Percentiles rank a stretch among this genome's conserved stretches.
These are phyloP conservation scores for Aspergillus niger DNA, from an alignment of 2,329 filamentous ascomycete genomes.

Conservation along the genomic window DNA sequence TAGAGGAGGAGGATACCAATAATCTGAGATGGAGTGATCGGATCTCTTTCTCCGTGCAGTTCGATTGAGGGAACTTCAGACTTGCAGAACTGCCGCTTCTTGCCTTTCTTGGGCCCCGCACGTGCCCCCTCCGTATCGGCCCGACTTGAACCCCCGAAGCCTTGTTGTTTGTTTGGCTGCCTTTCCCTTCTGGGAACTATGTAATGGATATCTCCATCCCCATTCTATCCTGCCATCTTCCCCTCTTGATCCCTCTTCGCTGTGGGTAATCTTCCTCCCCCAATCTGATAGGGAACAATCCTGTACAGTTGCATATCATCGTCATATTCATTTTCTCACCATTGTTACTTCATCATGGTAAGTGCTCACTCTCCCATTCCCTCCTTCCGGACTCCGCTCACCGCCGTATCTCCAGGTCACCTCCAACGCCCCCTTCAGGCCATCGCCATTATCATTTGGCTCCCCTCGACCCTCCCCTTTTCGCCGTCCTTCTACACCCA, in stretches of 20 bases:
- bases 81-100: neutral
- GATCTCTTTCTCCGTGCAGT: neutral
- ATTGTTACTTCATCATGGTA: slow-evolving; percentile 23
- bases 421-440: slow-evolving; percentile 66
- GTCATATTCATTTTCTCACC: neutral
- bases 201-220: neutral
- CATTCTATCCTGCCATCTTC: neutral
- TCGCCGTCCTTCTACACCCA: slow-evolving; percentile 65
- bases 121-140: slow-evolving; percentile 21
- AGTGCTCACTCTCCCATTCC: neutral
- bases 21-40: neutral
- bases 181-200: slow-evolving; percentile 6
- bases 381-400: slow-evolving; percentile 1
- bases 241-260: neutral
- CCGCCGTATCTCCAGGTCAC: slow-evolving; percentile 25
- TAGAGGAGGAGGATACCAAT: neutral
- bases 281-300: too few relatives aligned
- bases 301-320: neutral
- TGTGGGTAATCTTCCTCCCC: neutral
- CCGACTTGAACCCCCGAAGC: slow-evolving; percentile 21
- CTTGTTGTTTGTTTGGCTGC: slow-evolving; percentile 21
- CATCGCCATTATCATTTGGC: slow-evolving; percentile 70
- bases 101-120: slow-evolving; percentile 9
- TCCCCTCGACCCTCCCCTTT: slow-evolving; percentile 71
- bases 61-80: neutral